Base-by-base conservation (phyloP, 2,329 filamentous ascomycete species). In the Xylaria hypoxylon region DNA sequence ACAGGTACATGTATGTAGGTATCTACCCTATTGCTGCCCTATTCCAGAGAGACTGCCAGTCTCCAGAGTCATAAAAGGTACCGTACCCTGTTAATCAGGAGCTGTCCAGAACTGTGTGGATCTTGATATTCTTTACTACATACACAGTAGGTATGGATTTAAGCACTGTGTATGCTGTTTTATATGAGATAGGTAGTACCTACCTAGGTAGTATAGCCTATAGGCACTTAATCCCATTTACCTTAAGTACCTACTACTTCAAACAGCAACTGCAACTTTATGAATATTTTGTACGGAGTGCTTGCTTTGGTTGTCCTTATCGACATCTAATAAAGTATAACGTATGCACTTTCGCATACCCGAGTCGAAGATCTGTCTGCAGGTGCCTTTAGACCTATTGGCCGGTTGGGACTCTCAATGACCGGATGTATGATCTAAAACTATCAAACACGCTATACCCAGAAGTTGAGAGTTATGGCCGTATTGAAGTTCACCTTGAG, bases 401-500 rank as follows among this genome's bases (percentile, higher is more conserved):
- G 57, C 7, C 42, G 19, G n/a, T 17, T n/a, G 7, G 17, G n/a
- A 45, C n/a, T 7, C 26, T 44, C 6, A n/a, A 3, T 24, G 3
- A 44, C 6, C 17, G 6, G 35, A 19, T 47, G 28, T 48, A 31
- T 44, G 6, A 13, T n/a, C n/a, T 11, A 44, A 15, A 22, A 31
- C 26, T 11, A 8, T 48, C 24, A 11, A 40, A 11, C 40, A 22
- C 51, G n/a, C 3, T 40, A 24, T n/a, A 8, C 33, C n/a, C 33
- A 17, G 17, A 35, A 17, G n/a, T 26, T 28, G 35, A 22, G 11
- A 51, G 31, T 35, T 48, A 89, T 90, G 88, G 81, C 87, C 5
- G 80, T 90, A n/a, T 79, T 94, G 64, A 89, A 85, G 67, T 94
- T 94, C 75, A 91, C 90, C 0, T 82, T 95, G 60, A 91, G 85